phyloP scores from a whole-genome alignment of 345 rosid genomes.

The Psidium friedrichsthalianum region DNA sequence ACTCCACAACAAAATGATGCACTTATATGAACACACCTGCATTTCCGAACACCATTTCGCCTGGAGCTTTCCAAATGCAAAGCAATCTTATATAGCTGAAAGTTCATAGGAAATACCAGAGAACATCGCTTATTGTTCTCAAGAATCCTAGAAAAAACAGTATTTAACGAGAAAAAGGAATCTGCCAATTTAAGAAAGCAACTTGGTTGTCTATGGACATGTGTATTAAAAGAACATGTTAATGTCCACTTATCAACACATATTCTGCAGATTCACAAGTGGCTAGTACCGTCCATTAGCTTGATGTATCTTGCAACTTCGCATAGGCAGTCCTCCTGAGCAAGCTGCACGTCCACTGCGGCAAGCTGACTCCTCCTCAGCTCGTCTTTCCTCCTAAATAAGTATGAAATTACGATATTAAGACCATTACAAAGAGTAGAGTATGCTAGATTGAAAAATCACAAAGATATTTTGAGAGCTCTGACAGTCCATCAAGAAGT shows the following conservation, averaged over 20 bases:
- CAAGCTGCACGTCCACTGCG: slow-evolving; percentile 54
- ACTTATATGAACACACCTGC: slow-evolving; percentile 42
- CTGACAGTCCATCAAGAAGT: not conserved
- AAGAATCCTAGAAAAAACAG: not conserved
- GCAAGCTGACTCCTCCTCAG: slow-evolving; percentile 55
- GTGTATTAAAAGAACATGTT: not conserved
- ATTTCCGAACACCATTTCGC: slow-evolving; percentile 49
- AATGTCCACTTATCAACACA: not conserved
- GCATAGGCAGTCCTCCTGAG: slow-evolving; percentile 72
- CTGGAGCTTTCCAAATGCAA: slow-evolving; percentile 55
- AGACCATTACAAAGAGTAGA: not conserved
- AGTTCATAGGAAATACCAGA: not conserved
- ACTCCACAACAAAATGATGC: not conserved
- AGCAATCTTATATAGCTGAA: slow-evolving; percentile 58
- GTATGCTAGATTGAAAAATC: not conserved
- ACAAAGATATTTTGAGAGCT: not conserved
- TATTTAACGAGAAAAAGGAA: not conserved
- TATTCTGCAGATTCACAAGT: not conserved
- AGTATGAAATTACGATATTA: not conserved
- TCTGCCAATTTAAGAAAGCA: not conserved
- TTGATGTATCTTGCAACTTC: slow-evolving; percentile 52
- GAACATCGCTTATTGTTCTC: not conserved
- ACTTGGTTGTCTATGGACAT: not conserved
- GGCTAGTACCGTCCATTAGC: slow-evolving; percentile 48
- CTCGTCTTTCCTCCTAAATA: slow-evolving; percentile 57